Conservation (phyloP, 495 filamentous ascomycete genomes). For the Hypoxylon rickii region DNA sequence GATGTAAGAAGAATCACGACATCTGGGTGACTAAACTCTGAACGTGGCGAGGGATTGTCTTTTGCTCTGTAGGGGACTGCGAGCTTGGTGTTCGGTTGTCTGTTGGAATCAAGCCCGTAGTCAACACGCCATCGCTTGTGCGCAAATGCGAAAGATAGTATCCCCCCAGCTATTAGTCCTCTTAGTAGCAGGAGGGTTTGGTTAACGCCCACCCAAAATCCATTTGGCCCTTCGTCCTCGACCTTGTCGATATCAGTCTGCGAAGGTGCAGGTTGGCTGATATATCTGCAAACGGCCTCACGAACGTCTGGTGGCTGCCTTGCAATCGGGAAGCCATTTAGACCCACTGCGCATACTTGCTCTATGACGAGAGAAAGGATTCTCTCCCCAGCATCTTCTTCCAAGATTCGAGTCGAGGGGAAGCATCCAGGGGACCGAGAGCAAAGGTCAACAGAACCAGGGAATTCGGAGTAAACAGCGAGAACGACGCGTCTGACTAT, state of each 20-base stretch:
- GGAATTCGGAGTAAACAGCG: slow-evolving; percentile 30
- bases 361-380: slow-evolving; percentile 40
- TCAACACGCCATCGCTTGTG: slow-evolving; percentile 71
- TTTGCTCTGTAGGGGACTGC: slow-evolving; percentile 78
- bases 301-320: slow-evolving; percentile 44
- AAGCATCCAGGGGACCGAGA: slow-evolving; percentile 39
- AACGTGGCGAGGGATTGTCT: slow-evolving; percentile 62
- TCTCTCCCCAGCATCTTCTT: slow-evolving; percentile 35
- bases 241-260: slow-evolving; percentile 41
- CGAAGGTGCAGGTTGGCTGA: slow-evolving; percentile 39
- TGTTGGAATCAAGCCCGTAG: slow-evolving; percentile 60
- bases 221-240: slow-evolving; percentile 28
- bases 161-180: slow-evolving; percentile 61
- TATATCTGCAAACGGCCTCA: slow-evolving; percentile 49
- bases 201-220: slow-evolving; percentile 43
- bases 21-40: slow-evolving; percentile 79
- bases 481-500: slow-evolving; percentile 43
- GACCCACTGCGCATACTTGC: slow-evolving; percentile 45
- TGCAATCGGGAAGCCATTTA: slow-evolving; percentile 47
- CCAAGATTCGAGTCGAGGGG: slow-evolving; percentile 51
- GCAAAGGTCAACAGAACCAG: slow-evolving; percentile 47
- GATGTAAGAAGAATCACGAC: slow-evolving; percentile 69
- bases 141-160: slow-evolving; percentile 59
- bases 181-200: slow-evolving; percentile 60
- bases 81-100: slow-evolving; percentile 51